A percentile compares a stretch with the other conserved stretches of the same genome.
Evolutionary conservation across 495 filamentous ascomycete species (phyloP).

Genomic region (Mytilinidion resinicola): DNA sequence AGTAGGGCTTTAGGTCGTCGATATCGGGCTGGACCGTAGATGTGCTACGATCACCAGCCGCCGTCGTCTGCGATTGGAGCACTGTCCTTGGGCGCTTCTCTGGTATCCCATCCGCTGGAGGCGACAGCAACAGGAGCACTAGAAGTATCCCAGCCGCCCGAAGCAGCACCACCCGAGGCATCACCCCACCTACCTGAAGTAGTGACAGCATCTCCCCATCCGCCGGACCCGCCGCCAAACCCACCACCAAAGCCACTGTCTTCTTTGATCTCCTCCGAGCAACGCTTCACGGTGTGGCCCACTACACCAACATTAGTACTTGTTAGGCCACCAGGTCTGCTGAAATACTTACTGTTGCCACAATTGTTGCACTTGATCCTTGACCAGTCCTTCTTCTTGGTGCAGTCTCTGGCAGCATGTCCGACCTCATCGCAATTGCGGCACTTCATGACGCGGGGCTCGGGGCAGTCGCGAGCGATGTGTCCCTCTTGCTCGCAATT

Average conservation of each 20-base stretch:
- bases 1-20: too few species aligned
- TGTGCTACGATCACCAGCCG: too few species aligned
- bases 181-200: not conserved
- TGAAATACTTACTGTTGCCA: constrained; percentile 29
- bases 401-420: constrained; percentile 45
- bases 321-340: not conserved
- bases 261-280: constrained; percentile 4
- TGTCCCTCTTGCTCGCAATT: constrained; percentile 41
- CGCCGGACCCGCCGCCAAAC: not conserved
- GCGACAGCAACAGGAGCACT: not conserved
- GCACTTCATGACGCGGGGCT: constrained; percentile 51
- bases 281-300: constrained; percentile 21
- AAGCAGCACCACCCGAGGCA: not conserved
- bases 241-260: constrained; percentile 4
- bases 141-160: not conserved
- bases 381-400: constrained; percentile 21
- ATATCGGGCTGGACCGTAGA: too few species aligned
- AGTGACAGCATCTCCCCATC: not conserved
- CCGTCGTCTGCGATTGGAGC: too few species aligned
- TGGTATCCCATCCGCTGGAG: not conserved
- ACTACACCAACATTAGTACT: constrained; percentile 5
- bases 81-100: too few species aligned
- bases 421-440: constrained; percentile 69
- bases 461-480: constrained; percentile 49
- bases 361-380: constrained; percentile 29